A percentile compares a stretch with the other conserved stretches of the same genome.
phyloP scores from a whole-genome alignment of 140 eudicot genomes.

The Stevia rebaudiana region DNA sequence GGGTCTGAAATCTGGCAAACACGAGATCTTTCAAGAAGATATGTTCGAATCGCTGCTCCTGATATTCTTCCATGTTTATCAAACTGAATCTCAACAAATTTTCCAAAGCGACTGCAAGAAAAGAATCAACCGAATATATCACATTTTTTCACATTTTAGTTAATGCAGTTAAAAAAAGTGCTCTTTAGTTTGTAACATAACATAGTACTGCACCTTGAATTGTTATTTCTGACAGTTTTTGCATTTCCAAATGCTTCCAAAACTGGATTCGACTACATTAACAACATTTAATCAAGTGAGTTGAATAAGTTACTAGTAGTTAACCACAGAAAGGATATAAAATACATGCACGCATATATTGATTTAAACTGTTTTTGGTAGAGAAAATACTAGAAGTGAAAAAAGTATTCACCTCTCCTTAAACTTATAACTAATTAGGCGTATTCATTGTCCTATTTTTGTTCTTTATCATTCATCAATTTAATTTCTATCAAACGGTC shows the following conservation, averaged over 20 bases:
- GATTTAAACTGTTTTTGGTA: not conserved
- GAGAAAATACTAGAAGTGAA: slow-evolving; percentile 9
- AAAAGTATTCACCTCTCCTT: slow-evolving; percentile 10
- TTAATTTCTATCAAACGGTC: not conserved
- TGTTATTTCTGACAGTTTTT: slow-evolving; percentile 93
- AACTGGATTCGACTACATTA: slow-evolving; percentile 94
- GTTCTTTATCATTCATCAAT: not conserved
- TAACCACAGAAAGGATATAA: slow-evolving; percentile 13
- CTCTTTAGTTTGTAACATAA: slow-evolving; percentile 8
- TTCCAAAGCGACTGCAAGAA: slow-evolving; percentile 86
- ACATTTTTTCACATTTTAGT: slow-evolving; percentile 6
- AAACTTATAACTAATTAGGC: not conserved
- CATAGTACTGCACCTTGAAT: slow-evolving; percentile 62
- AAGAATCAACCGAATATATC: slow-evolving; percentile 14
- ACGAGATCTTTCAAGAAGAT: slow-evolving; percentile 96
- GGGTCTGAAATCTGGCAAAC: slow-evolving; percentile 97
- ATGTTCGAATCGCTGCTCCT: slow-evolving; percentile 95
- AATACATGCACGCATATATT: not conserved
- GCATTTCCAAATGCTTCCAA: slow-evolving; percentile 99
- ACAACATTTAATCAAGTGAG: slow-evolving; percentile 26
- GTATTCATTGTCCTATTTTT: not conserved
- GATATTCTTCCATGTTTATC: slow-evolving; percentile 93
- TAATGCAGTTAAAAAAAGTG: not conserved
- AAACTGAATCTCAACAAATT: slow-evolving; percentile 94
- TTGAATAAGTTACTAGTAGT: slow-evolving; percentile 16